Evolutionary conservation across 2,329 filamentous ascomycete species (phyloP), one percentile per base, ranked within the genome.

Genomic region (Xylariaceae sp.): DNA sequence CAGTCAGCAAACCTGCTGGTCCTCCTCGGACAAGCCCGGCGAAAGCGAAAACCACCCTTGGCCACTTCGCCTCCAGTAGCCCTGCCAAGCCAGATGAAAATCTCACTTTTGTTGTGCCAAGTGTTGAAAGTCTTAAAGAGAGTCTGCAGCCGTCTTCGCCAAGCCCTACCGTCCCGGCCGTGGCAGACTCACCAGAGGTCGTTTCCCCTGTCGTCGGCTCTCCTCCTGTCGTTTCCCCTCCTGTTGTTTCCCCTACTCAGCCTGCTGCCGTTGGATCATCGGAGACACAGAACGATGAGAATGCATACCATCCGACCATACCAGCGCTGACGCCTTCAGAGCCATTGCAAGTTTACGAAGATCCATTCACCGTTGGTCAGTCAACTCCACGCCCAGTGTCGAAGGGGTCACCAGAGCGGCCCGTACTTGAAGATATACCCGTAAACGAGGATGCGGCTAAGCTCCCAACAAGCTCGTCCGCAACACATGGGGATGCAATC

Each of bases 361-460:
- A 86, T 54, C 82, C 82, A 1, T 78, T 82, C 51, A 76, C 73
- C 6, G 72, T 71, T 36, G 71, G 72, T 18, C 70, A 77, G 42
- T 59, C 70, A 6, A 71, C 73, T 1, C 71, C 77, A 1, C 73
- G 73, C 46, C 73, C 76, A 2, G 63, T 67, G 2, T 66, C 75
- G n/a, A 71, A 66, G 27, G 66, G 67, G 18, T 38, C 43, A n/a
- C 19, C 45, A 6, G 60, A 62, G 38, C 61, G 62, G 0, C 73
- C 78, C 6, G 81, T 83, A 5, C 68, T 85, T 4, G 81, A 82
- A 57, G 81, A 85, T 55, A 79, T 73, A 57, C 75, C 81, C 1
- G 68, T 85, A 47, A 85, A 85, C 57, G 80, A 83, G 56, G 80
- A 78, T 51, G 68, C 71, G 1, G 68, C 66, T 2, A 67, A 64